Conservation (phyloP, 2,329 filamentous ascomycete genomes). For the Didymella segeticola region DNA sequence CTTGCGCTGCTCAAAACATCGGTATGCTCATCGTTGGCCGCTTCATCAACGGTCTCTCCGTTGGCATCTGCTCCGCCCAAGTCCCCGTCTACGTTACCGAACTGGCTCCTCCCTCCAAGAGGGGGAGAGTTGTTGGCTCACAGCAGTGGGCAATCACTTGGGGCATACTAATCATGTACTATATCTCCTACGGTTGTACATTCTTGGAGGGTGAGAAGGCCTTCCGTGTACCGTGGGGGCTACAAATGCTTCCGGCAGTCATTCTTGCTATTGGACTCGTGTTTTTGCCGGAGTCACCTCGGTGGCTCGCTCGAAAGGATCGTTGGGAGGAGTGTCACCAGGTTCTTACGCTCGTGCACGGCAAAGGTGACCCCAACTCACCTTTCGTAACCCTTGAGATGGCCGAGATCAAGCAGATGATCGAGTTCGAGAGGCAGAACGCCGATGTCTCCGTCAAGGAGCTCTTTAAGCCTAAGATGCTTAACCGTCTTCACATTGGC, state of each 20-base stretch:
- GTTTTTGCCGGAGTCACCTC: constrained; percentile 55
- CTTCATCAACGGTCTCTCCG: constrained; percentile 73
- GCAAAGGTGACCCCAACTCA: constrained; percentile 66
- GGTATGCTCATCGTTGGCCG: constrained; percentile 75
- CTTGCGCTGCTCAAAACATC: constrained; percentile 69
- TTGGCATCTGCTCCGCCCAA: constrained; percentile 75
- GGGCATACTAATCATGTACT: constrained; percentile 55
- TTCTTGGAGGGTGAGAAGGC: constrained; percentile 41
- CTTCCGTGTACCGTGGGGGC: constrained; percentile 48
- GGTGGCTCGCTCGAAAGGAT: constrained; percentile 55
- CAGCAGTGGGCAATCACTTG: constrained; percentile 80
- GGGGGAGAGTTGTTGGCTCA: constrained; percentile 71
- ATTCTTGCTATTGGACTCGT: constrained; percentile 57
- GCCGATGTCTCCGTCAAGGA: constrained; percentile 74
- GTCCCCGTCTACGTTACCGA: constrained; percentile 74
- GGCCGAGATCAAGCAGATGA: constrained; percentile 74
- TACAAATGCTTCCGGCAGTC: constrained; percentile 49
- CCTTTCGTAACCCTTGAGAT: constrained; percentile 73
- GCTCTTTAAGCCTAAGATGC: constrained; percentile 74
- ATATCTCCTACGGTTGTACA: constrained; percentile 47
- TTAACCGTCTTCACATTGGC: constrained; percentile 75
- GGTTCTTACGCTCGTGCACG: constrained; percentile 54
- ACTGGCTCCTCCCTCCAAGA: constrained; percentile 63
- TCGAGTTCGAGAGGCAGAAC: constrained; percentile 75
- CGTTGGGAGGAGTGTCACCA: constrained; percentile 53